Evolutionary conservation across 2,329 filamentous ascomycete species (phyloP), one percentile per base, ranked within the genome.

Genomic region (Apiospora marii): DNA sequence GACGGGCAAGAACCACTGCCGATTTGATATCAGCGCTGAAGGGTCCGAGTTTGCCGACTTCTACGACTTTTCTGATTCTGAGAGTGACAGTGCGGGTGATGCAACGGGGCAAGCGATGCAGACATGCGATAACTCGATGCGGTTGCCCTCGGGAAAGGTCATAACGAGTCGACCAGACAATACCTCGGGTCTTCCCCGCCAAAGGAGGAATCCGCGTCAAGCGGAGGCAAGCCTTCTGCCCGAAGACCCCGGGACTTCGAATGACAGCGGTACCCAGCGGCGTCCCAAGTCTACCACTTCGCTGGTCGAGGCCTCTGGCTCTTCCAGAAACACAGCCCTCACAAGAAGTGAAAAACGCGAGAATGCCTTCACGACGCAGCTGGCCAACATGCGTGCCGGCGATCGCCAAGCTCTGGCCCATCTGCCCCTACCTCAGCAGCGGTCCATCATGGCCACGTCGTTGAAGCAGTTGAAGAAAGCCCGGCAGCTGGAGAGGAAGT

Each of bases 1-100:
- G 87, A 75, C 79, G 0, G 82, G 79, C 2, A 88, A 86, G 68
- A 84, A 85, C 0, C 86, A 89, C 72, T 88, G 87, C 75, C 82
- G 78, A 30, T 79, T 87, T 49, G 80, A 86, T 43, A 75, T 84
- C 0, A 70, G 78, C 0, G 76, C 78, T 3, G 74, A 80, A 4
- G 81, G 79, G n/a, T 79, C 81, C 0, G 84, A 86, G 58, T 82
- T 81, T 16, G 75, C 78, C 34, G 83, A 85, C 3, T 86, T 86
- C 70, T 87, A 84, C 70, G 80, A 85, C 13, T 76, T 81, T 10
- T 71, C 69, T 19, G 72, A 73, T 13, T 1, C n/a, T 4, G 72
- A 64, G 10, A 44, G 13, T 19, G 48, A 67, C 0, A n/a, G 37
- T 10, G 41, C 43, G 22, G 73, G 76, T 4, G 71, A 73, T 8